Evolutionary conservation across 192 early-diverging fungal genomes (phyloP).

Genomic region (Coemansia sp.): DNA sequence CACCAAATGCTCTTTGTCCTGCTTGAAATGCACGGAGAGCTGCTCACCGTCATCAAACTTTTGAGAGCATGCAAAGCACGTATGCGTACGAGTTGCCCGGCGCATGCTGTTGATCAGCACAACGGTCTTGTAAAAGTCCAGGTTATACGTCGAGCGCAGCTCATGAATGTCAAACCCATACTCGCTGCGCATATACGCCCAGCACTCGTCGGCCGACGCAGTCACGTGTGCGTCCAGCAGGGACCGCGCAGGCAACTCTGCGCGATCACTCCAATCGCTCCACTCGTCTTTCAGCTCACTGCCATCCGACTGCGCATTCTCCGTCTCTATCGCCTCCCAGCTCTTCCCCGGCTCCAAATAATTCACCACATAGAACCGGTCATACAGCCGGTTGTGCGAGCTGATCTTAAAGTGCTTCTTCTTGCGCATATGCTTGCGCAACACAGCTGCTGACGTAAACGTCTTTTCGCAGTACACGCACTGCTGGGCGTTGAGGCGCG

Average conservation of each 20-base stretch:
- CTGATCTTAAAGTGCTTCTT: conserved; percentile 98
- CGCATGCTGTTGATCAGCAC: conserved; percentile 86
- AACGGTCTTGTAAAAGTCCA: conserved; percentile 86
- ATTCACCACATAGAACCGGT: conserved; percentile 93
- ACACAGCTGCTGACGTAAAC: conserved; percentile 80
- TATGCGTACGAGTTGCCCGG: conserved; percentile 57
- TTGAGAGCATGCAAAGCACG: conserved; percentile 71
- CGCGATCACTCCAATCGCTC: conserved; percentile 81
- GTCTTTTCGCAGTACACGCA: conserved; percentile 95
- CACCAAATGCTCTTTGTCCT: conserved; percentile 51
- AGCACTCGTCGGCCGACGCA: conserved; percentile 59
- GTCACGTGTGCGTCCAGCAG: conserved; percentile 74
- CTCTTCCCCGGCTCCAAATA: conserved; percentile 87
- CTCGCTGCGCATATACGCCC: conserved; percentile 69
- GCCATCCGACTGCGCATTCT: conserved; percentile 70
- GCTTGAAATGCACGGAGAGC: conserved; percentile 66
- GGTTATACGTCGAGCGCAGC: conserved; percentile 53
- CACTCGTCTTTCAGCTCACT: conserved; percentile 58
- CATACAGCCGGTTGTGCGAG: conserved; percentile 84
- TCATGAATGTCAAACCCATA: conserved; percentile 77
- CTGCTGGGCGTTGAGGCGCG: conserved; percentile 67
- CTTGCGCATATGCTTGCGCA: conserved; percentile 97
- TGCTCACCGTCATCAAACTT: conserved; percentile 47
- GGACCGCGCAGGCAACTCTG: conserved; percentile 65
- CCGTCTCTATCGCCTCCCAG: conserved; percentile 86